These are phyloP conservation scores for Pleoardoris graminearum DNA, from an alignment of 2,329 filamentous ascomycete genomes.

Conservation along the genomic window DNA sequence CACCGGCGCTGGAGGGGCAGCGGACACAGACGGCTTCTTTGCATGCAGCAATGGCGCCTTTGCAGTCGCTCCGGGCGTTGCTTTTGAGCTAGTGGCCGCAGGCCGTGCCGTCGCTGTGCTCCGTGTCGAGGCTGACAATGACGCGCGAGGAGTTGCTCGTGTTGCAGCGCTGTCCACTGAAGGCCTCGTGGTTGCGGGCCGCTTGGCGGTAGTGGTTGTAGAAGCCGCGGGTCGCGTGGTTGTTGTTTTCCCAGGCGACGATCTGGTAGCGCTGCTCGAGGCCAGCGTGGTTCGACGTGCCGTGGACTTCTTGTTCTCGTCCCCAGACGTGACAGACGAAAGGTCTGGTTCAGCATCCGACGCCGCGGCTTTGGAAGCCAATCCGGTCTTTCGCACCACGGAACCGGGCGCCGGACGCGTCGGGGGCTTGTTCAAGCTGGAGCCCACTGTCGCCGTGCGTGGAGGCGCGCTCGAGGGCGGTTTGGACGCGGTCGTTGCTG, in stretches of 20 bases:
- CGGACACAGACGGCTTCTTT: constrained; percentile 34
- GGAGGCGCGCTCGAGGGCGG: constrained; percentile 27
- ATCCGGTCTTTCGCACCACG: constrained; percentile 25
- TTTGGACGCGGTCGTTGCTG: constrained; percentile 33
- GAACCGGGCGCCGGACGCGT: constrained; percentile 38
- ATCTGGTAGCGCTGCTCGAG: constrained; percentile 23
- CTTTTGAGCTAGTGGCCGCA: constrained; percentile 20
- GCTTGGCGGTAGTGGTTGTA: constrained; percentile 28
- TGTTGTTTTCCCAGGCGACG: constrained; percentile 27
- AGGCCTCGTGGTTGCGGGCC: constrained; percentile 34
- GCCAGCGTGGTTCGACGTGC: constrained; percentile 31
- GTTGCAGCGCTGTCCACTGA: constrained; percentile 26
- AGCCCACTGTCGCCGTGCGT: constrained; percentile 31
- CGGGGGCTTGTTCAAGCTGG: constrained; percentile 42
- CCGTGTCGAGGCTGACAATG: constrained; percentile 30
- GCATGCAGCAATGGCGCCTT: constrained; percentile 29
- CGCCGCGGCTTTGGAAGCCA: constrained; percentile 26
- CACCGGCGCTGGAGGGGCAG: constrained; percentile 19
- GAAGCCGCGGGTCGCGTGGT: constrained; percentile 24
- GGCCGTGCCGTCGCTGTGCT: constrained; percentile 27
- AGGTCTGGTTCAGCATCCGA: constrained; percentile 41
- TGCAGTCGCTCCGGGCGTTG: constrained; percentile 23
- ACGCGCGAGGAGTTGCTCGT: constrained; percentile 34
- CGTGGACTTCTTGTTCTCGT: constrained; percentile 41
- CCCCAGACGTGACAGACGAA: constrained; percentile 40